Evolutionary conservation across 78 protist species (phyloP).

Genomic region (Dictyostelium capitatum): DNA sequence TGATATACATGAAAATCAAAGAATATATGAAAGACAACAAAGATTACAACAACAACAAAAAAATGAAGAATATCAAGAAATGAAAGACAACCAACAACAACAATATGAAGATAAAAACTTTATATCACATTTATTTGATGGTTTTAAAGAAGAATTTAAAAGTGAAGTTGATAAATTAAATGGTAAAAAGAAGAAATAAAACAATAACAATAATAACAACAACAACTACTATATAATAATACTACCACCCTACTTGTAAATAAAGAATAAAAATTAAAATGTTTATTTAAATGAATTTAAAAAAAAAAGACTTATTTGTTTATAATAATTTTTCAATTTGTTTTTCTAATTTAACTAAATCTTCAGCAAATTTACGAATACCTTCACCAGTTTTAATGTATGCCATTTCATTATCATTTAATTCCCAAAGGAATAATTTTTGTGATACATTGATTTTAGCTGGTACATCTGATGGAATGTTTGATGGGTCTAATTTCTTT

Average conservation of each 20-base stretch:
- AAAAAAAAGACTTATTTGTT: neutral
- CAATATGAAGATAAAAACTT: neutral
- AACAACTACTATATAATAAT: too few species aligned
- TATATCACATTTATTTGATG: constrained; percentile 11
- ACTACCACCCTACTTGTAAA: too few species aligned
- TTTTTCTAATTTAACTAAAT: constrained; percentile 85
- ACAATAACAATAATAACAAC: too few species aligned
- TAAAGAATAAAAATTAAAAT: too few species aligned
- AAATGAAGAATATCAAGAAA: neutral
- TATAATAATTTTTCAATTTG: constrained; percentile 39
- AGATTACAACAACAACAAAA: constrained; percentile 7
- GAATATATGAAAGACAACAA: constrained; percentile 22
- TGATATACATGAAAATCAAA: constrained; percentile 21
- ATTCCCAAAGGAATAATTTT: constrained; percentile 84
- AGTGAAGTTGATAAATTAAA: constrained; percentile 10
- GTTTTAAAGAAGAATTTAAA: constrained; percentile 4
- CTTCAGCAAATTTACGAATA: constrained; percentile 92
- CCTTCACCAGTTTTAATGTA: constrained; percentile 97
- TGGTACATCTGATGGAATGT: constrained; percentile 64
- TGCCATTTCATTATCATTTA: constrained; percentile 96
- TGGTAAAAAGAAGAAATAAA: neutral
- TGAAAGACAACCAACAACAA: neutral
- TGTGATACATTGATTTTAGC: constrained; percentile 63
- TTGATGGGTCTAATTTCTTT: constrained; percentile 25
- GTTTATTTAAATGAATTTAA: too few species aligned